These are phyloP conservation scores for Trichoderma atrobrunneum DNA, from an alignment of 2,329 filamentous ascomycete species.

Conservation along the genomic window DNA sequence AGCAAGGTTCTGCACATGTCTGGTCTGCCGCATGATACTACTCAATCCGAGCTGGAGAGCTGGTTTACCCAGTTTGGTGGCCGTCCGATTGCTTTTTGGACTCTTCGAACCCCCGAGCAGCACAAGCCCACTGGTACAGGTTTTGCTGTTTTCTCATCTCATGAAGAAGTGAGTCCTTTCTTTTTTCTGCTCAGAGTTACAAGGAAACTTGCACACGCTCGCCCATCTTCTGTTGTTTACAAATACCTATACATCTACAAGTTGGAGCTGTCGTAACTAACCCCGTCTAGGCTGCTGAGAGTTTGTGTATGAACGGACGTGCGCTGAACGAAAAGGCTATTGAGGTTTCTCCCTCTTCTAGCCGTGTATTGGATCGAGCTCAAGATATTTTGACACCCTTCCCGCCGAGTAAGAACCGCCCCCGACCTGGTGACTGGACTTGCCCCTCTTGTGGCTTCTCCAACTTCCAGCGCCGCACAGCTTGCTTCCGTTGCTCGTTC, in stretches of 20 bases:
- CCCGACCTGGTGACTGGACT: constrained; percentile 96
- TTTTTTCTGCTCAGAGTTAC: background rate
- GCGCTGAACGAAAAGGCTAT: constrained; percentile 98
- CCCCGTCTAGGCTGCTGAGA: constrained; percentile 78
- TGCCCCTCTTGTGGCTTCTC: constrained; percentile 98
- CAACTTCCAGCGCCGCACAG: constrained; percentile 97
- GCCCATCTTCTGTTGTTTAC: background rate
- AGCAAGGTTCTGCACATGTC: constrained; percentile 99
- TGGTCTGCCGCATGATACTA: constrained; percentile 94
- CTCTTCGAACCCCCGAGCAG: constrained; percentile 92
- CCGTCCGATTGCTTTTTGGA: constrained; percentile 98
- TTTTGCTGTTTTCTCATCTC: constrained; percentile 97
- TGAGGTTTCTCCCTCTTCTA: constrained; percentile 96
- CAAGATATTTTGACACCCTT: constrained; percentile 96
- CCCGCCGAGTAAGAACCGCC: constrained; percentile 96
- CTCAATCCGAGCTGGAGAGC: constrained; percentile 96
- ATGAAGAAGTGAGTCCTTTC: constrained; percentile 79
- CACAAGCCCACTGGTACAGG: constrained; percentile 99
- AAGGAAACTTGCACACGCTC: too few relatives aligned
- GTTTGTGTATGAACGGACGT: constrained; percentile 97
- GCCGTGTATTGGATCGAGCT: constrained; percentile 89
- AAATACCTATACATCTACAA: too few relatives aligned
- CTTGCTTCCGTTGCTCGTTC: constrained; percentile 98
- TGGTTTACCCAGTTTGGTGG: constrained; percentile 99
- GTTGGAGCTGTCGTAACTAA: background rate